Evolutionary conservation across 1,284 basidiomycete genomes (phyloP), one percentile per base, ranked within the genome.

Genomic region (Mixia osmundae): DNA sequence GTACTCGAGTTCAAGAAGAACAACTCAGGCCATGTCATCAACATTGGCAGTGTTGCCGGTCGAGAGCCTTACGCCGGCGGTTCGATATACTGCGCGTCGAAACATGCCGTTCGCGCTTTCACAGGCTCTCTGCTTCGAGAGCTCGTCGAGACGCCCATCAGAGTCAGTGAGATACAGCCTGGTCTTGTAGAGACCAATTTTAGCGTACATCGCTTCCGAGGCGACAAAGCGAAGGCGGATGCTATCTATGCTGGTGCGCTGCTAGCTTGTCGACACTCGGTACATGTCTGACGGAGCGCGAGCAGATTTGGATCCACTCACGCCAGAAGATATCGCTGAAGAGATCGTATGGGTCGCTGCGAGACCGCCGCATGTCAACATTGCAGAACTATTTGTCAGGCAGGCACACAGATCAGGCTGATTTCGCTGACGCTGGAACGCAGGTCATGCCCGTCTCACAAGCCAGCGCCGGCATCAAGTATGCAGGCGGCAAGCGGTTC

Each of bases 301-400:
- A 7, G 30, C 33, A 25, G 12, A 30, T 16, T 32, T 22, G 35
- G 37, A 52, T 36, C 49, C 55, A 71, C 76, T 83, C 52, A 66
- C 68, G 3, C 73, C 74, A 7, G 64, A 72, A 40, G 82, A 89
- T 53, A 75, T 89, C 26, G 89, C 89, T 1, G 87, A 97, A 57
- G 83, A 97, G 57, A 89, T 99, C 50, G 83, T 94, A 9, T 99
- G 83, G 83, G 72, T 73, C 14, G 83, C 87, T 14, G 66, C 74
- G 10, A 72, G 85, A 22, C 79, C 79, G 20, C 27, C 41, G 12
- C 41, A 43, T 24, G 35, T 43, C 35, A 43, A 43, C 26, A 43
- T 43, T 24, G 41, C 41, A 12, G 41, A 43, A 23, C 19, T 36
- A 25, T 43, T 39, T 16, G 32, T 43, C n/a, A n/a, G n/a, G n/a